phyloP scores from a whole-genome alignment of 1,139 yeast species.

The Nakaseomyces bracarensis region DNA sequence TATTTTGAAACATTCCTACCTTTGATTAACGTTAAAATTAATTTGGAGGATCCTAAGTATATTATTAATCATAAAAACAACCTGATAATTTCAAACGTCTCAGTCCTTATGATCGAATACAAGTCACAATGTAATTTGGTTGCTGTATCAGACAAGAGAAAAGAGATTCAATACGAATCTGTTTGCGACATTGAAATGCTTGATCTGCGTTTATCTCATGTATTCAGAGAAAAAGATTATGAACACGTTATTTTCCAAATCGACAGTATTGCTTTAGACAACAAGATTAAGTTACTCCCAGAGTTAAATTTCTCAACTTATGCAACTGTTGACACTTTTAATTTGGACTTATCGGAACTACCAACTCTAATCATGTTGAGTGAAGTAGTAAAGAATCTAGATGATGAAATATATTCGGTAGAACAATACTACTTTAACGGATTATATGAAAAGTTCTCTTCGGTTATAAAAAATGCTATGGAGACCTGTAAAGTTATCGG shows the following conservation, averaged over 20 bases:
- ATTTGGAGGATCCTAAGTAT: conserved; percentile 30
- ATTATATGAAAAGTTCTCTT: conserved; percentile 41
- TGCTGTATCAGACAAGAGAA: conserved; percentile 11
- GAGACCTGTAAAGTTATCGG: conserved; percentile 41
- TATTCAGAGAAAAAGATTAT: conserved; percentile 15
- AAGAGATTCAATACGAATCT: conserved; percentile 18
- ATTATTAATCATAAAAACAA: conserved; percentile 23
- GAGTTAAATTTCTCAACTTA: conserved; percentile 12
- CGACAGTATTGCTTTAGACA: conserved; percentile 21
- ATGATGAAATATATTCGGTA: conserved; percentile 22
- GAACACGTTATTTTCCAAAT: conserved; percentile 20
- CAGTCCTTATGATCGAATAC: conserved; percentile 19
- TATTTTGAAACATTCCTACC: conserved; percentile 28
- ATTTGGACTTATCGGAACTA: conserved; percentile 29
- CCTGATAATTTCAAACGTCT: conserved; percentile 19
- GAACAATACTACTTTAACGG: conserved; percentile 27
- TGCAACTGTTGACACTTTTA: conserved; percentile 19
- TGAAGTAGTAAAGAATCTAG: conserved; percentile 24
- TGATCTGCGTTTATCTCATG: conserved; percentile 19
- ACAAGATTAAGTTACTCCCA: conserved; percentile 26
- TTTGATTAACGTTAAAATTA: conserved; percentile 25
- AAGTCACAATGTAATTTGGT: conserved; percentile 17
- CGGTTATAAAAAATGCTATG: conserved; percentile 38
- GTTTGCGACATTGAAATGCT: conserved; percentile 20
- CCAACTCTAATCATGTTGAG: conserved; percentile 33